Evolutionary conservation across 164 flowering plant species (phyloP).

Genomic region (Brasenia schreberi): DNA sequence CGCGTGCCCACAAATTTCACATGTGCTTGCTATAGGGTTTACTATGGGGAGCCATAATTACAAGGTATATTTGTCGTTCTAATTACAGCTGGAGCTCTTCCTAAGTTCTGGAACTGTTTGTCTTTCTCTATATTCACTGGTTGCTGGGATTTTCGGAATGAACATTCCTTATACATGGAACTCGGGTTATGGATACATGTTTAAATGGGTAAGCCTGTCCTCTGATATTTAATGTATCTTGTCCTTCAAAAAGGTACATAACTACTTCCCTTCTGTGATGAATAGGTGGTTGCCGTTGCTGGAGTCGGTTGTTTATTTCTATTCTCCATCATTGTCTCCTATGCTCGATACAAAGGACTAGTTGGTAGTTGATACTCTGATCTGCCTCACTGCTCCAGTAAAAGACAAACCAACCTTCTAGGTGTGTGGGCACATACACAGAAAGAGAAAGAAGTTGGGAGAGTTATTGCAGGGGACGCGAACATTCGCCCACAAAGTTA

Average conservation of each 20-base stretch:
- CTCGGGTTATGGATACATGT: slow-evolving; percentile 47
- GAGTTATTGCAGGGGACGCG: too few species aligned
- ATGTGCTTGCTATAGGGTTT: neutral
- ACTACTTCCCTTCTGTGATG: slow-evolving; percentile 2
- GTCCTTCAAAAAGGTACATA: neutral
- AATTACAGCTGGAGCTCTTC: slow-evolving; percentile 74
- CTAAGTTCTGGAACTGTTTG: slow-evolving; percentile 80
- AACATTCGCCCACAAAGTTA: too few species aligned
- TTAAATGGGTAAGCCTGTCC: slow-evolving; percentile 65
- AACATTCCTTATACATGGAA: slow-evolving; percentile 90
- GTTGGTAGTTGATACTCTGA: slow-evolving; percentile 15
- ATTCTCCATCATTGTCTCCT: slow-evolving; percentile 30
- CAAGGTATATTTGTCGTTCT: neutral
- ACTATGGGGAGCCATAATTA: neutral
- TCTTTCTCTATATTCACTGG: slow-evolving; percentile 65
- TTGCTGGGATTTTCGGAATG: slow-evolving; percentile 89
- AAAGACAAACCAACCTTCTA: too few species aligned
- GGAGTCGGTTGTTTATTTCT: slow-evolving; percentile 23
- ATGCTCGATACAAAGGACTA: slow-evolving; percentile 54
- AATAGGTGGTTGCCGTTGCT: slow-evolving; percentile 45
- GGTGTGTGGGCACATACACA: too few species aligned
- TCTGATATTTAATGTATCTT: neutral
- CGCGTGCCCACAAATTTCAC: neutral
- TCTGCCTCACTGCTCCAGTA: too few species aligned
- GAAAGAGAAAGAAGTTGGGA: too few species aligned